Evolutionary conservation across 2,329 filamentous ascomycete genomes (phyloP), one percentile per base, ranked within the genome.

Genomic region (Akanthomyces muscarius): DNA sequence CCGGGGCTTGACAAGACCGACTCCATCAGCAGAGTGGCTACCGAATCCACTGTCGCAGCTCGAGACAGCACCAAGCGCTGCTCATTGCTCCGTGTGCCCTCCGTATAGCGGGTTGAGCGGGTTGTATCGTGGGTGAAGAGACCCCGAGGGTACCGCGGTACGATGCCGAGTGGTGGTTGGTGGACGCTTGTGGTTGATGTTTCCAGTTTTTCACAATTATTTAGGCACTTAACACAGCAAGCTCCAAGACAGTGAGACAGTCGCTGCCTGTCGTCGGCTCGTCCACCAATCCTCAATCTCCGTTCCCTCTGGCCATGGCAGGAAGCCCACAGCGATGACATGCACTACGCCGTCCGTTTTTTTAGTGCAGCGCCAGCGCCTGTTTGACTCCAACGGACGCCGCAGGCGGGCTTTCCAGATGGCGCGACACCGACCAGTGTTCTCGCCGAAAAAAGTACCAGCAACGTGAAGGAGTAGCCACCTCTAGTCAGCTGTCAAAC

Each of bases 11-110:
- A 52, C 25, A 52, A 28, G 11, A 48, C 48, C 28, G 11, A 48
- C 48, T 33, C 48, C 48, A 52, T 52, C 48, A 52, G 48, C 28
- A 52, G 28, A 52, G 48, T 51, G 48, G 48, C 48, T 33, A 51
- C 28, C 5, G 18, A 23, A 51, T 52, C 48, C 48, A 52, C 48
- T 33, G 45, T 48, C 45, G 13, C 45, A 33, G 30, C 33, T 36
- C 33, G 33, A 36, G 45, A 48, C 45, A 36, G 33, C 33, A 36
- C 33, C 33, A 48, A 47, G 45, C 45, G 45, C 45, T 13, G 45
- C 45, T 25, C 45, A 23, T 23, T 48, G 33, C 33, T 36, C 33
- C 33, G 33, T 36, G 7, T 11, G 2, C 10, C 1, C 33, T 36
- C 33, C 33, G 33, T 48, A 48, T 7, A 28, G 45, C 21, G 45